A percentile compares a stretch with the other conserved stretches of the same genome.
Conservation (phyloP, 495 filamentous ascomycete species). For the Aspergillus homomorphus region DNA sequence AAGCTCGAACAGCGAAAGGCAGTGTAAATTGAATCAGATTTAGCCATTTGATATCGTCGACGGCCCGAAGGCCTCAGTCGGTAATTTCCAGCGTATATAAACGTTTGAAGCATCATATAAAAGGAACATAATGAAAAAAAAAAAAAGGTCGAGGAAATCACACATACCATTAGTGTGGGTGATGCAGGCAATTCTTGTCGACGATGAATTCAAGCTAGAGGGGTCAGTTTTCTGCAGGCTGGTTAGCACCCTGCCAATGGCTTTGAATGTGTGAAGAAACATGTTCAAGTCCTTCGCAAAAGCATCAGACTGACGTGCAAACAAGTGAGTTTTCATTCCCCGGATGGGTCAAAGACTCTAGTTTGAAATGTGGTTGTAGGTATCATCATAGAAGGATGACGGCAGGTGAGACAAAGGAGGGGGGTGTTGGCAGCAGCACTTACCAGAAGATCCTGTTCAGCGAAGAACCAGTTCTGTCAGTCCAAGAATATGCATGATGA, state of each 20-base stretch:
- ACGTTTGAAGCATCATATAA: slow-evolving; percentile 76
- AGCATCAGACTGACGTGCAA: slow-evolving; percentile 99
- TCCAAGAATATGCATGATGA: slow-evolving; percentile 5
- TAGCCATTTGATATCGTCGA: slow-evolving; percentile 89
- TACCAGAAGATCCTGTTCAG: slow-evolving; percentile 12
- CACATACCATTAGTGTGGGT: slow-evolving; percentile 28
- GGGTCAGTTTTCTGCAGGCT: slow-evolving; percentile 12
- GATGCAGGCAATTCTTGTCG: neutral
- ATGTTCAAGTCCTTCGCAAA: slow-evolving; percentile 15
- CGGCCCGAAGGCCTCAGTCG: slow-evolving; percentile 77
- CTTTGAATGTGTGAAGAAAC: neutral
- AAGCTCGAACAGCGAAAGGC: slow-evolving; percentile 9
- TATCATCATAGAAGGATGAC: slow-evolving; percentile 58
- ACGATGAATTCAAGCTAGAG: neutral
- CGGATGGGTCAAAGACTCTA: slow-evolving; percentile 98
- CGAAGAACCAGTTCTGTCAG: slow-evolving; percentile 2
- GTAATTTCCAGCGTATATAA: slow-evolving; percentile 99
- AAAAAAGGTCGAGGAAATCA: neutral
- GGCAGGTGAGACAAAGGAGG: slow-evolving; percentile 4
- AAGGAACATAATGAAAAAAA: slow-evolving; percentile 5
- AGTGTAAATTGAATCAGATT: slow-evolving; percentile 60
- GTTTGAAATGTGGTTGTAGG: slow-evolving; percentile 84
- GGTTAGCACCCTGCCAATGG: slow-evolving; percentile 29
- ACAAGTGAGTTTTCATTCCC: slow-evolving; percentile 89
- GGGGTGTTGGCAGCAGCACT: slow-evolving; percentile 2